Conservation (phyloP, 768 basidiomycete genomes). For the Boletellus ananas region DNA sequence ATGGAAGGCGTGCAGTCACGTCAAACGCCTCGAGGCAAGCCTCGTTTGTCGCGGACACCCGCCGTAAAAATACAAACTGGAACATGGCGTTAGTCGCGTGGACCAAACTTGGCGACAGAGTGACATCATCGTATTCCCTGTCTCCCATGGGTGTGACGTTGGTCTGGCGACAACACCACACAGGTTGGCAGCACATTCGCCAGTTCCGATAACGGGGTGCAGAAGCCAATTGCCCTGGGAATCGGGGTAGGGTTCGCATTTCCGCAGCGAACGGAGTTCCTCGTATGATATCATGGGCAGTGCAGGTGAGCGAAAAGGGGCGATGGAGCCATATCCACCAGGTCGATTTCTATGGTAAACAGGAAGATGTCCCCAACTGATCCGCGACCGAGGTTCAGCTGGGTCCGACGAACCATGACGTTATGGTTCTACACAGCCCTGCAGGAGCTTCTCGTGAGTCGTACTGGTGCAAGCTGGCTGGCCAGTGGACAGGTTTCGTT, state of each 20-base stretch:
- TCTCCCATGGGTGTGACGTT: not conserved
- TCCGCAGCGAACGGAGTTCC: slow-evolving; percentile 1
- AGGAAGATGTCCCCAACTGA: not conserved
- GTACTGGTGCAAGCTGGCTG: not conserved
- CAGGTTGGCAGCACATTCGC: not conserved
- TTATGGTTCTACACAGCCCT: not conserved
- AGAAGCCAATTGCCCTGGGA: not conserved
- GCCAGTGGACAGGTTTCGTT: not conserved
- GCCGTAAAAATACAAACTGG: slow-evolving; percentile 4
- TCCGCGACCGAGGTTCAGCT: not conserved
- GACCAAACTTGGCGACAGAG: slow-evolving; percentile 3
- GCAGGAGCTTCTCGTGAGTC: no score
- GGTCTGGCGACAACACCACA: not conserved
- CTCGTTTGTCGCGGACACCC: slow-evolving; percentile 19
- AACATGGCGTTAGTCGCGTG: slow-evolving; percentile 15
- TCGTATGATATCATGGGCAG: slow-evolving; percentile 3
- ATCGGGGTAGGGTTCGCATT: not conserved
- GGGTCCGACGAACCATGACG: slow-evolving; percentile 3
- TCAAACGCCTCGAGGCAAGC: slow-evolving; percentile 27
- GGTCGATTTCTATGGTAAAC: not conserved
- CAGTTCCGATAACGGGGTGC: not conserved
- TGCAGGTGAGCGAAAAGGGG: slow-evolving; percentile 11
- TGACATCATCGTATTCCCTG: slow-evolving; percentile 1
- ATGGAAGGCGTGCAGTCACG: slow-evolving; percentile 20
- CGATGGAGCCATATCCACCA: slow-evolving; percentile 4